phyloP scores from a whole-genome alignment of 1,139 yeast genomes.

The Saccharomyces pastorianus region DNA sequence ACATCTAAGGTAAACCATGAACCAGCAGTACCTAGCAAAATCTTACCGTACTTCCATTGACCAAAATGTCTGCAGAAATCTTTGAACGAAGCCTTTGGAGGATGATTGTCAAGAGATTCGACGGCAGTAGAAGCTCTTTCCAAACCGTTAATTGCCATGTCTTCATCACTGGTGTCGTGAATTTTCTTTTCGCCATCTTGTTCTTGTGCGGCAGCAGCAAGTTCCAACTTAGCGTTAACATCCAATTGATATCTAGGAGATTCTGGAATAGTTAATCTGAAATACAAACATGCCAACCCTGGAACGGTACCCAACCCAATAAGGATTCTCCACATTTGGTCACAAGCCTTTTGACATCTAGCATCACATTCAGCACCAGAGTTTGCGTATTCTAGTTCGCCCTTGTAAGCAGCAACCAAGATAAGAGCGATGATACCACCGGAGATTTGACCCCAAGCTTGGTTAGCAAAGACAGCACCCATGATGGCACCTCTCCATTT shows the following conservation, averaged over 20 bases:
- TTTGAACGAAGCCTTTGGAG: slow-evolving; percentile 38
- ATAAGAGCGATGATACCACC: slow-evolving; percentile 76
- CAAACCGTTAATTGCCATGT: slow-evolving; percentile 35
- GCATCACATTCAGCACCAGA: slow-evolving; percentile 52
- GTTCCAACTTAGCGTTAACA: slow-evolving; percentile 48
- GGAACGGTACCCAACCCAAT: slow-evolving; percentile 88
- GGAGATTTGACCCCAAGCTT: slow-evolving; percentile 85
- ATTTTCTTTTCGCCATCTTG: slow-evolving; percentile 1
- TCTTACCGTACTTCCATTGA: slow-evolving; percentile 83
- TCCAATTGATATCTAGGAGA: slow-evolving; percentile 85
- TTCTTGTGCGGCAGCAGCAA: neutral
- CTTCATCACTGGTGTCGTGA: slow-evolving; percentile 28
- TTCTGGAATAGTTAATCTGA: slow-evolving; percentile 87
- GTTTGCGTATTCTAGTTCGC: slow-evolving; percentile 43
- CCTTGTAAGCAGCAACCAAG: slow-evolving; percentile 65
- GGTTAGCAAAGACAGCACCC: slow-evolving; percentile 90
- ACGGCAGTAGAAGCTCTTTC: slow-evolving; percentile 40
- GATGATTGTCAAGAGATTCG: slow-evolving; percentile 26
- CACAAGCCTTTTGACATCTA: slow-evolving; percentile 65
- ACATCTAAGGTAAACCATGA: slow-evolving; percentile 95
- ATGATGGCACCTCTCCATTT: slow-evolving; percentile 95
- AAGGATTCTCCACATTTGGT: slow-evolving; percentile 89
- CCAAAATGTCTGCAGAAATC: slow-evolving; percentile 68
- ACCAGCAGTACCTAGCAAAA: slow-evolving; percentile 87
- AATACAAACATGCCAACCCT: slow-evolving; percentile 72